phyloP scores from a whole-genome alignment of 1,284 basidiomycete species.

The Tausonia pullulans region DNA sequence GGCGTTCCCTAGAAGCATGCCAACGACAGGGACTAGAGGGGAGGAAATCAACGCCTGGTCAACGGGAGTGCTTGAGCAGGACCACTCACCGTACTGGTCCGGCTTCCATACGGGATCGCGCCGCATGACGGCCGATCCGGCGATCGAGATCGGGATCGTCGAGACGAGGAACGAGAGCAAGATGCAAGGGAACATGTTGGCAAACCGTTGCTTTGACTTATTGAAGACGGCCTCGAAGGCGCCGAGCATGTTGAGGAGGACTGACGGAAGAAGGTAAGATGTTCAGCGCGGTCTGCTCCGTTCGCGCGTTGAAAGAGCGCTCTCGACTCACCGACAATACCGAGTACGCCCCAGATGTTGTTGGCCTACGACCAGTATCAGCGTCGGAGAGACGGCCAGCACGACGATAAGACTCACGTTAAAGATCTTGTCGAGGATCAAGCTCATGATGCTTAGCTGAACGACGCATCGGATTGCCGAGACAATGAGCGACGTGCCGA shows the following conservation, averaged over 20 bases:
- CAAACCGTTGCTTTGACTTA: conserved; percentile 60
- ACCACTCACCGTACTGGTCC: conserved; percentile 55
- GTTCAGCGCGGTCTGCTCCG: background rate
- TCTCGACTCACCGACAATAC: conserved; percentile 50
- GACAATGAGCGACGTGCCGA: conserved; percentile 43
- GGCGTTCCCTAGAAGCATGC: conserved; percentile 75
- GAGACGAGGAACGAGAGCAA: conserved; percentile 57
- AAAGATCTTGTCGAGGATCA: conserved; percentile 61
- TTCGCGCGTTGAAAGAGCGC: background rate
- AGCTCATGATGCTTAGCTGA: conserved; percentile 61
- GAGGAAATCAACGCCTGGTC: background rate
- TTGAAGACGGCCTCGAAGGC: conserved; percentile 48
- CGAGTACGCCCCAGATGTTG: conserved; percentile 59
- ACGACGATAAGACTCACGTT: conserved; percentile 28
- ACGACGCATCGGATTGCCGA: conserved; percentile 60
- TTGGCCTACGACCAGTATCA: conserved; percentile 34
- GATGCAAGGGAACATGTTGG: conserved; percentile 61
- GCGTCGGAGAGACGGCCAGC: background rate
- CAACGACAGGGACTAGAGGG: conserved; percentile 59
- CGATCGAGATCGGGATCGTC: conserved; percentile 65
- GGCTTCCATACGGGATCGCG: conserved; percentile 68
- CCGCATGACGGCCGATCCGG: conserved; percentile 65
- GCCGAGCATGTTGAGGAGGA: conserved; percentile 58
- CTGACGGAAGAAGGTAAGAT: conserved; percentile 27
- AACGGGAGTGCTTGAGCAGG: background rate